Conservation (phyloP, 305 asterid species). For the Stenogyne calaminthoides region DNA sequence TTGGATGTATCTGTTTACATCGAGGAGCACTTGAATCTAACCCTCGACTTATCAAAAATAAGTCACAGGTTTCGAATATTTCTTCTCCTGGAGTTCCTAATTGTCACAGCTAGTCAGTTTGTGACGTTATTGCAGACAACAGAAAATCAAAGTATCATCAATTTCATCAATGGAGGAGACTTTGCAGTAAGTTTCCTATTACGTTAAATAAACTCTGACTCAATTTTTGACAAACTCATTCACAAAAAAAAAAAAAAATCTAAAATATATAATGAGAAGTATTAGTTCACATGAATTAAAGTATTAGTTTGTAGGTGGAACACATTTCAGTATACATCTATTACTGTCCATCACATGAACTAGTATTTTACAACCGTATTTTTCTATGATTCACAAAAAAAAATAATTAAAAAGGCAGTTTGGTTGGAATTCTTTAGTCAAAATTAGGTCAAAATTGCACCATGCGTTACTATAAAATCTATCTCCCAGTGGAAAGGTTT, state of each 20-base stretch:
- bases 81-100: conserved; percentile 69
- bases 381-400: too few species aligned
- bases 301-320: too few species aligned
- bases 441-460: too few species aligned
- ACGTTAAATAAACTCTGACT: neutral
- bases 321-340: too few species aligned
- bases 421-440: too few species aligned
- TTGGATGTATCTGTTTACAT: conserved; percentile 65
- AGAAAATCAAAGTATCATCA: conserved; percentile 66
- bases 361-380: too few species aligned
- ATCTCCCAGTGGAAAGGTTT: neutral
- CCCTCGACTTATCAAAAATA: conserved; percentile 61
- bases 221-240: too few species aligned
- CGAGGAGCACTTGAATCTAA: conserved; percentile 73
- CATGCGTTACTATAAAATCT: neutral
- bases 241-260: too few species aligned
- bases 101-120: conserved; percentile 67
- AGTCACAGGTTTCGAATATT: conserved; percentile 75
- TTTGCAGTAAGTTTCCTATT: conserved; percentile 52
- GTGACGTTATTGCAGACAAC: conserved; percentile 64
- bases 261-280: too few species aligned
- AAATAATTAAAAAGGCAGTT: too few species aligned
- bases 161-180: conserved; percentile 74
- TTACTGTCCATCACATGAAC: too few species aligned
- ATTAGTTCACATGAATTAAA: too few species aligned